These are phyloP conservation scores for Agaricus subrufescens DNA, from an alignment of 768 basidiomycete genomes.

Conservation along the genomic window DNA sequence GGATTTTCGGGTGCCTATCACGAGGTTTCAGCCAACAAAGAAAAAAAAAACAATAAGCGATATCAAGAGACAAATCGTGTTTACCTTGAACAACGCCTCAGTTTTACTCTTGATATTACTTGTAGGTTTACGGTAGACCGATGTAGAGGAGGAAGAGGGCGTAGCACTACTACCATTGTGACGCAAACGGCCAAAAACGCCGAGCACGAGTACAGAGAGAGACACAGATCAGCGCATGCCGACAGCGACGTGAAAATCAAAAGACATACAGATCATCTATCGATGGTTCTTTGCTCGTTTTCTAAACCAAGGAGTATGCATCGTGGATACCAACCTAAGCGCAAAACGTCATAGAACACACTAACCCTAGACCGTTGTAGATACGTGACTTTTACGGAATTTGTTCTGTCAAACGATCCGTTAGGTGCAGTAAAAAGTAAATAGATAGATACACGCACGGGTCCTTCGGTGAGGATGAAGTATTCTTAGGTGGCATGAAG, in stretches of 20 bases:
- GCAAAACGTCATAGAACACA: background rate
- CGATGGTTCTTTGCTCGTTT: background rate
- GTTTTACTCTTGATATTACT: background rate
- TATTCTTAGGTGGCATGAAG: slow-evolving; percentile 5
- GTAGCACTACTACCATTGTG: background rate
- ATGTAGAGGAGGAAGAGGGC: background rate
- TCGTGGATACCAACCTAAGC: background rate
- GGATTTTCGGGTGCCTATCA: slow-evolving; percentile 1
- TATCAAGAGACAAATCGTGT: no score
- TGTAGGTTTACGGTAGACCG: background rate
- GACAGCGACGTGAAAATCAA: background rate
- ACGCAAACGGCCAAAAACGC: no score
- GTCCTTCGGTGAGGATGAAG: background rate
- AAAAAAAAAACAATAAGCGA: no score
- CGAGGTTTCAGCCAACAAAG: no score
- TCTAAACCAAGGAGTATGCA: background rate
- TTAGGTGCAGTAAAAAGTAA: background rate
- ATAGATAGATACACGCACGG: background rate
- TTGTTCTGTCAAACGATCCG: background rate
- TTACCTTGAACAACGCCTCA: slow-evolving; percentile 4
- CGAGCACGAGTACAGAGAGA: background rate
- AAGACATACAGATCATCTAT: slow-evolving; percentile 2
- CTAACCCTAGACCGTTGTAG: background rate
- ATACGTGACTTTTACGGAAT: slow-evolving; percentile 4
- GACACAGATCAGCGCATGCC: background rate